phyloP scores from a whole-genome alignment of 257 asterid species.

The Solanum gandarillasii region DNA sequence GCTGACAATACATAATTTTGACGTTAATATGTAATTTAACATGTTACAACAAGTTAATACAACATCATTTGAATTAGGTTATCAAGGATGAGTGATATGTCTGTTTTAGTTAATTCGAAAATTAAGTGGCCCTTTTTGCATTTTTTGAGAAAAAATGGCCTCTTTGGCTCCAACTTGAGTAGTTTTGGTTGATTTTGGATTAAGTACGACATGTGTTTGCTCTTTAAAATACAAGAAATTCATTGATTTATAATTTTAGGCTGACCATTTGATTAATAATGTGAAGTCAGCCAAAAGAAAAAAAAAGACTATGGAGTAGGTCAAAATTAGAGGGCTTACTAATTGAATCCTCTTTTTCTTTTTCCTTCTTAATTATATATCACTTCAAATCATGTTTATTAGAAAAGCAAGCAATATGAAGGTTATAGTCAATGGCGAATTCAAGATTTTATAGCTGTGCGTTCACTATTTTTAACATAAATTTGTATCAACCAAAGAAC shows the following conservation, averaged over 20 bases:
- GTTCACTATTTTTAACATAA: not conserved
- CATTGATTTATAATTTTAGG: not conserved
- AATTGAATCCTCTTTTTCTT: not conserved
- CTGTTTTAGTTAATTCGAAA: not conserved
- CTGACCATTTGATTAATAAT: not conserved
- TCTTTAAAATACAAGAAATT: not conserved
- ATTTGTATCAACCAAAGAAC: not conserved
- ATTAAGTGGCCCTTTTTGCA: not conserved
- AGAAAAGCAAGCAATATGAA: not conserved
- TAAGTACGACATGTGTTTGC: not conserved
- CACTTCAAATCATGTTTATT: not conserved
- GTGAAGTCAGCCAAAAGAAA: not conserved
- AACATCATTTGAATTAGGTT: not conserved
- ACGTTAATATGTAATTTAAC: not conserved
- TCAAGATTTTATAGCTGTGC: fast-evolving
- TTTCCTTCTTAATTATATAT: not conserved
- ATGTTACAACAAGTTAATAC: not conserved
- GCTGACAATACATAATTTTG: not conserved
- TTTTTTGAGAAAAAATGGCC: too few relatives aligned
- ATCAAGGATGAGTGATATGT: not conserved
- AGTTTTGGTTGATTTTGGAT: not conserved
- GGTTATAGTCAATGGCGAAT: not conserved
- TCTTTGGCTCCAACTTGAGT: not conserved
- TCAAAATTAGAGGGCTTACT: not conserved
- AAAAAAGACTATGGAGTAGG: not conserved